Evolutionary conservation across 83 land plant genomes (phyloP), one percentile per base, ranked within the genome.

Genomic region (Thuja plicata): DNA sequence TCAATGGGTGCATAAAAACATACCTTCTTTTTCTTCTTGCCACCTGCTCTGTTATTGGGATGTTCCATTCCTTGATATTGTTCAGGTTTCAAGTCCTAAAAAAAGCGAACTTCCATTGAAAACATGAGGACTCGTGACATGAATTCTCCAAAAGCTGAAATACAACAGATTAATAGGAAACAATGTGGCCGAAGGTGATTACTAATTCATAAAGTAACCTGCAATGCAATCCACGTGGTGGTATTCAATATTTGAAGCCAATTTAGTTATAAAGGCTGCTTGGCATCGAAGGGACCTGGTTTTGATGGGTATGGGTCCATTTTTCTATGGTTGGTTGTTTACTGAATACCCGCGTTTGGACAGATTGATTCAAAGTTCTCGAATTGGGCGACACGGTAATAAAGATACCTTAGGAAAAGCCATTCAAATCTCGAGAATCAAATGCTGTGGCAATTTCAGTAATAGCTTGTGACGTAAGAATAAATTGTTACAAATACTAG

Each of bases 21-120:
- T 83, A 83, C 85, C 85, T 83, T 83, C 85, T 83, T 83, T 48
- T 83, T 46, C 38, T 27, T 83, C 85, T 83, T 83, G 5, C 54
- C 55, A 46, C 55, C 85, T 46, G 54, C 32, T 15, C 30, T 46
- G 52, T 48, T 48, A 8, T 83, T 46, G 2, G 34, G 16, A 30
- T 1, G 32, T 35, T 83, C 55, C 85, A 83, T 83, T 11, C 35
- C 85, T 30, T 83, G 50, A 5, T 40, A 19, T 80, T 38, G 19
- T 45, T 37, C 40, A 17, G 84, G n/a, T 5, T 27, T 80, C 48
- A 41, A 27, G 24, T 40, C 48, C 83, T 37, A 38, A 17, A 79
- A 79, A 10, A 24, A 41, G 1, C 4, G 24, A 8, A 21, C 48
- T 80, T 41, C 84, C 84, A 24, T 41, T 45, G 48, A 8, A 19